Evolutionary conservation across 768 basidiomycete species (phyloP), one percentile per base, ranked within the genome.

Genomic region (Rhizopogon sp.): DNA sequence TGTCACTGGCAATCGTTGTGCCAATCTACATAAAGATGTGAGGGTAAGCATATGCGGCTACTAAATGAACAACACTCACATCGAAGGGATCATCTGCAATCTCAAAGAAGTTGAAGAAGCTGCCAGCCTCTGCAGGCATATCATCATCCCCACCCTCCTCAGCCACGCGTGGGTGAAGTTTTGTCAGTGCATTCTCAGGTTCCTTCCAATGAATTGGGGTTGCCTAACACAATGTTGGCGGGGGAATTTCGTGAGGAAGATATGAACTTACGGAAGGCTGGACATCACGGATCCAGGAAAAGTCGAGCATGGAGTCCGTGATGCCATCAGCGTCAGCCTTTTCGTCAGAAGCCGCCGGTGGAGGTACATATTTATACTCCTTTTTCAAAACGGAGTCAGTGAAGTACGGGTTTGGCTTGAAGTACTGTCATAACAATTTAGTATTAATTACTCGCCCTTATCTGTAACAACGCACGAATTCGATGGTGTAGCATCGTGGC

Each of bases 71-170:
- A 10, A 22, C 20, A 71, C 82, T 74, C 66, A 90, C 90, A 59
- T 90, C 87, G 57, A 76, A 80, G 13, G 81, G 78, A 64, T 92
- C 90, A 39, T 73, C 65, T 10, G 77, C 75, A 57, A 77, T 65
- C 70, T 88, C 90, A 58, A 93, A 92, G 66, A 88, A 87, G 74
- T 92, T 91, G 80, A 93, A 93, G 76, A 93, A 91, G 65, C 85
- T 90, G 54, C 91, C 91, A 47, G 79, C 71, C 47, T 93, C 91
- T 25, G 80, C 76, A 41, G 78, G 73, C 52, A 79, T 61, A 33
- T 86, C 85, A 25, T 82, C 79, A 5, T 66, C 70, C 16, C 87
- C 88, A 25, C 79, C 81, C 8, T 83, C 83, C 49, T 76, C 84
- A 33, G 66, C 62, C 52, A 82, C 78, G 35, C 85, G 83, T 39